Evolutionary conservation across 495 filamentous ascomycete genomes (phyloP).

Genomic region (Aspergillus affinis): DNA sequence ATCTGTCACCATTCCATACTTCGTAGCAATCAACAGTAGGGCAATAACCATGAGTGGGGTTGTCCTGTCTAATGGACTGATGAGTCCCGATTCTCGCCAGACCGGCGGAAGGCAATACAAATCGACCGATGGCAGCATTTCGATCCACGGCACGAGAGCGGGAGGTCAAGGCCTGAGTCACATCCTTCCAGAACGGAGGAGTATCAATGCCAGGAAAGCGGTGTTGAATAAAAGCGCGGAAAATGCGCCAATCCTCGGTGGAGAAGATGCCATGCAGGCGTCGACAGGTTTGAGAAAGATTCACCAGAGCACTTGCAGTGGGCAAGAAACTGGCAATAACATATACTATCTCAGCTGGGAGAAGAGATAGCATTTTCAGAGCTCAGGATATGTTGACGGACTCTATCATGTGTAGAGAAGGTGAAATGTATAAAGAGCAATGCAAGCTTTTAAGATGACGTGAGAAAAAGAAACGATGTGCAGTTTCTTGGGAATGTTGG

Average conservation of each 20-base stretch:
- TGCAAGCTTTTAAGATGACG: too few relatives aligned
- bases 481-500: too few relatives aligned
- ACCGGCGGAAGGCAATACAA: constrained; percentile 43
- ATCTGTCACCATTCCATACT: constrained; percentile 47
- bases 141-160: constrained; percentile 60
- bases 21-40: constrained; percentile 64
- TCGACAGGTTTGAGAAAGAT: constrained; percentile 51
- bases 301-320: constrained; percentile 46
- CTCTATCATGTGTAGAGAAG: neutral
- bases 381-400: neutral
- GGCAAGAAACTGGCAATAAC: constrained; percentile 55
- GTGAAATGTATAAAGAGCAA: too few relatives aligned
- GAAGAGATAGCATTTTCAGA: constrained; percentile 42
- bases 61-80: constrained; percentile 33
- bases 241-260: constrained; percentile 56
- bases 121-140: constrained; percentile 56
- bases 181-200: constrained; percentile 50
- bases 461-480: too few relatives aligned
- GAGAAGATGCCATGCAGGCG: constrained; percentile 49
- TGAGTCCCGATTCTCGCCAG: constrained; percentile 31
- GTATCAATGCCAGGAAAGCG: constrained; percentile 49
- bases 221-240: constrained; percentile 50
- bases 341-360: constrained; percentile 63
- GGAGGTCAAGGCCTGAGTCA: constrained; percentile 55
- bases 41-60: constrained; percentile 64